Evolutionary conservation across 306 rosid genomes (phyloP), one percentile per base, ranked within the genome.

Genomic region (Quercus suber): DNA sequence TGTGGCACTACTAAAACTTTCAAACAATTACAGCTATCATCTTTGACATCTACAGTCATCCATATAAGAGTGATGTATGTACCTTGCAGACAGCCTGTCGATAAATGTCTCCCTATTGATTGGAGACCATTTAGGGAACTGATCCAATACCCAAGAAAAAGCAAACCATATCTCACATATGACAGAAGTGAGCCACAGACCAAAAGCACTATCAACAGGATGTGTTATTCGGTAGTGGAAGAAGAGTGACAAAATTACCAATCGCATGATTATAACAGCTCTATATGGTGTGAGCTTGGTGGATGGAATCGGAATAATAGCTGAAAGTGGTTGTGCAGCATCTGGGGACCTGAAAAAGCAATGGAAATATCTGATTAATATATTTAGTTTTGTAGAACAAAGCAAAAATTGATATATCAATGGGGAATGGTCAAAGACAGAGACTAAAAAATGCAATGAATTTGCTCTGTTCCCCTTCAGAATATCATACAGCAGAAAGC

Each of bases 141-240:
- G 99, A 90, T 95, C 98, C 76, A 95, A 77, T 60, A 93, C 93
- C 99, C 99, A 95, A 6, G 99, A 95, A 84, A 93, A 84, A 55
- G 94, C 99, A 64, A 95, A 95, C 99, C 99, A 95, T 85, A 95
- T 95, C 89, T 95, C 99, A 79, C 99, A 95, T 78, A 91, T 89
- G 65, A 95, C 78, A 13, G 99, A 95, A 77, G 99, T 95, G 87
- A 95, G 78, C 99, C 99, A 95, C 71, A 95, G 88, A 83, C 93
- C 99, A 79, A 71, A 93, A 75, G 99, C 99, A 86, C 96, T 90
- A 37, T 93, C 97, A 81, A 95, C 99, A 6, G 99, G 98, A 81
- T 95, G 80, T 27, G 99, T 91, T 11, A 95, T 89, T 77, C 99
- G 86, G 78, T 92, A 95, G 75, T 95, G 97, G 90, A 95, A 95